Percentiles rank a stretch among this genome's conserved stretches.
Conservation (phyloP, 805 yeast genomes). For the Brettanomyces bruxellensis region DNA sequence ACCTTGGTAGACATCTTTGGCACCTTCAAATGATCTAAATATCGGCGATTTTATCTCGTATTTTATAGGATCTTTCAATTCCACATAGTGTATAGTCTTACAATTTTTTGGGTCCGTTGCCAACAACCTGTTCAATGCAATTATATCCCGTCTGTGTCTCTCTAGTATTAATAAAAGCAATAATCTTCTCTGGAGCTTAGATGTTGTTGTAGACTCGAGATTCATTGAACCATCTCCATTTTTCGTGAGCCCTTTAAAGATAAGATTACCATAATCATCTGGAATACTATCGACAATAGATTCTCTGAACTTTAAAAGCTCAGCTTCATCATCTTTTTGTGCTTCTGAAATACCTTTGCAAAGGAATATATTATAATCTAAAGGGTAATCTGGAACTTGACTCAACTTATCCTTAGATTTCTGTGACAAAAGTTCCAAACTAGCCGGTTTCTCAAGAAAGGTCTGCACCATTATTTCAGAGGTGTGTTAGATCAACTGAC, state of each 20-base stretch:
- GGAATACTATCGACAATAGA: constrained; percentile 15
- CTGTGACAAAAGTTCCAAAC: constrained; percentile 6
- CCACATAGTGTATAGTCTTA: constrained; percentile 14
- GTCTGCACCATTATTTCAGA: not conserved
- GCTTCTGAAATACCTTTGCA: constrained; percentile 23
- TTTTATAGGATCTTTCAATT: constrained; percentile 18
- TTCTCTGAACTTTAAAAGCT: constrained; percentile 15
- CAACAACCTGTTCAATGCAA: constrained; percentile 16
- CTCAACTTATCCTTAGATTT: constrained; percentile 11
- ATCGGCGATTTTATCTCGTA: constrained; percentile 28
- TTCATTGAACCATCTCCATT: constrained; percentile 5
- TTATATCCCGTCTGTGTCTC: constrained; percentile 27
- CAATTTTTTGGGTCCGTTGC: constrained; percentile 6
- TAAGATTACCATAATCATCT: constrained; percentile 14
- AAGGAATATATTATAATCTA: constrained; percentile 31
- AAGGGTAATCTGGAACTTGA: constrained; percentile 26
- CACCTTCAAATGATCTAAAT: constrained; percentile 14
- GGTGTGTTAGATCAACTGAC: no score
- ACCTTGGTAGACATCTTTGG: constrained; percentile 12
- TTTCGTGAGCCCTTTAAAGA: constrained; percentile 16
- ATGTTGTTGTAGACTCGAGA: constrained; percentile 21
- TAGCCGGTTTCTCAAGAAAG: constrained; percentile 1
- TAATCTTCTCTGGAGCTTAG: constrained; percentile 26
- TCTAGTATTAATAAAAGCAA: constrained; percentile 25
- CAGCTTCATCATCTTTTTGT: constrained; percentile 11